Evolutionary conservation across 1,284 basidiomycete genomes (phyloP).

Genomic region (Pulveroboletus sp.): DNA sequence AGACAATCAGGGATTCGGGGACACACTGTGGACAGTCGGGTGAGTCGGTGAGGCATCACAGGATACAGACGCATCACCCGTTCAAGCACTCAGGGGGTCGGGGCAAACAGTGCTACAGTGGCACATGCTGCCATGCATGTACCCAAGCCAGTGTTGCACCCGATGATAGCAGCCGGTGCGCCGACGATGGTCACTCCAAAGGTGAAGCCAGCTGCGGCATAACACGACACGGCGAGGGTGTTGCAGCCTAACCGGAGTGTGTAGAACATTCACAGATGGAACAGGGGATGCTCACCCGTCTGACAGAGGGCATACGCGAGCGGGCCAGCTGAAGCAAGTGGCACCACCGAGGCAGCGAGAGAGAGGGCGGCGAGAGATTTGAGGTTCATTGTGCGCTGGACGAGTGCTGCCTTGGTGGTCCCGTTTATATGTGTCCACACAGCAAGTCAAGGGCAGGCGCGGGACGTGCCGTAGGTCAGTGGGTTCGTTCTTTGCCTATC

Average conservation of each 20-base stretch:
- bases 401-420: not conserved
- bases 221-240: conserved; percentile 47
- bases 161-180: conserved; percentile 44
- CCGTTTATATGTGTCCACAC: conserved; percentile 12
- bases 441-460: conserved; percentile 5
- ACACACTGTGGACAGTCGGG: not conserved
- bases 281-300: conserved; percentile 35
- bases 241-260: conserved; percentile 46
- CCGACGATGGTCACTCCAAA: conserved; percentile 47
- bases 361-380: conserved; percentile 21
- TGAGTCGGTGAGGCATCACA: not conserved
- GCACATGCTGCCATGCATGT: conserved; percentile 44
- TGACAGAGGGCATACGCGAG: conserved; percentile 47
- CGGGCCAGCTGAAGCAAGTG: conserved; percentile 35
- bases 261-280: not conserved
- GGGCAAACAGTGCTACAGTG: conserved; percentile 31
- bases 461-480: not conserved
- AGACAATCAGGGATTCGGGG: conserved; percentile 4
- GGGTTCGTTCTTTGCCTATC: not conserved
- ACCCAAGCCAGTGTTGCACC: conserved; percentile 49
- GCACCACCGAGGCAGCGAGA: conserved; percentile 19
- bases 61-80: not conserved
- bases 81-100: conserved; percentile 18
- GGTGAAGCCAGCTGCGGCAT: conserved; percentile 46
- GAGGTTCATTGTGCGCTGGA: conserved; percentile 17